Evolutionary conservation across 192 early-diverging fungal species (phyloP).

Genomic region (Kickxella alabastrina): DNA sequence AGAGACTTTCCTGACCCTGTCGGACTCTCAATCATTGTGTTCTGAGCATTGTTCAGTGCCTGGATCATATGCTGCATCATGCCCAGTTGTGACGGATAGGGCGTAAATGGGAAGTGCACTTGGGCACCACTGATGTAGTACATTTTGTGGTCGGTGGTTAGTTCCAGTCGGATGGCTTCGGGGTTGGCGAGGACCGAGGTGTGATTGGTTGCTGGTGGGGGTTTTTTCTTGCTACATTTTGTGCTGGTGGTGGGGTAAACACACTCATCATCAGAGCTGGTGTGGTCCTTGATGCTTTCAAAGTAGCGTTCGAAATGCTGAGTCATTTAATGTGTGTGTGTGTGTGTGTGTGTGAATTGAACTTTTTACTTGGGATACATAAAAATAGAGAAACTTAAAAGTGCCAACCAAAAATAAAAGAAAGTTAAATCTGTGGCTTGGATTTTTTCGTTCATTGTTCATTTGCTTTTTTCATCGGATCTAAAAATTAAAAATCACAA

Average conservation of each 20-base stretch:
- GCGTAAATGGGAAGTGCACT: conserved; percentile 63
- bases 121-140: conserved; percentile 52
- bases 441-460: too few relatives aligned
- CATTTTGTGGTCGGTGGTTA: conserved; percentile 1
- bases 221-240: neutral
- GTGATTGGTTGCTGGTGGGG: too few relatives aligned
- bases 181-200: too few relatives aligned
- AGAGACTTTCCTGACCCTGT: conserved; percentile 81
- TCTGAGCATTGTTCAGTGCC: conserved; percentile 51
- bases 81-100: conserved; percentile 61
- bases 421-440: too few relatives aligned
- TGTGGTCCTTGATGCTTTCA: too few relatives aligned
- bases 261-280: neutral
- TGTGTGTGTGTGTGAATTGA: too few relatives aligned
- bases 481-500: too few relatives aligned
- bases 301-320: too few relatives aligned
- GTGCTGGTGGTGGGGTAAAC: neutral
- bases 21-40: conserved; percentile 69
- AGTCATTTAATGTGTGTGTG: neutral
- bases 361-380: too few relatives aligned
- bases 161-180: conserved; percentile 3
- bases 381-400: too few relatives aligned
- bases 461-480: too few relatives aligned
- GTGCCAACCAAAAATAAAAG: too few relatives aligned
- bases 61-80: conserved; percentile 66